Evolutionary conservation across 2,329 filamentous ascomycete genomes (phyloP), one percentile per base, ranked within the genome.

Genomic region (Claviceps pazoutovae): DNA sequence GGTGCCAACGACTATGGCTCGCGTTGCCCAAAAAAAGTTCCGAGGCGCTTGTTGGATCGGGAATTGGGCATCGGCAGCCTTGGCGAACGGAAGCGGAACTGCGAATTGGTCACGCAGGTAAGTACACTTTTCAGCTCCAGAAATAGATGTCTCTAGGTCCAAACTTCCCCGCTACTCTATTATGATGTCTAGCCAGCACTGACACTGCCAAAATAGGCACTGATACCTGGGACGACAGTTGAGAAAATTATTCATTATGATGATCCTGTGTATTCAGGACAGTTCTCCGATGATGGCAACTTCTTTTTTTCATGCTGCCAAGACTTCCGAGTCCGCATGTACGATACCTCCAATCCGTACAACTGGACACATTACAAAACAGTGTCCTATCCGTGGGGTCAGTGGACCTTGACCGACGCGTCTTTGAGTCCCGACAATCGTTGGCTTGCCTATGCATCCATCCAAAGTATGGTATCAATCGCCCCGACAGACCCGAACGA

Each of bases 301-400:
- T 97, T 97, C 71, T 97, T 96, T 71, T 97, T 91, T 64, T 83
- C 85, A 5, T 93, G 86, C 61, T 86, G 85, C 9, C 88, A 96
- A 66, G 90, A 97, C 67, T 95, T 95, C 70, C 85, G 82, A 59
- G 89, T 98, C 9, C 84, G 90, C 50, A 90, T 98, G 87, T 98
- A 97, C 68, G 91, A 97, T 66, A 97, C 93, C 0, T 90, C 87
- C 1, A 95, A 96, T 59, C 89, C 91, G 0, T 95, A 93, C 67
- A 79, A 89, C 57, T 98, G 93, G 93, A 85, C 84, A 64, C 90
- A 95, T 66, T 96, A 96, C 74, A 97, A 91, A 70, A 91, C 86
- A 0, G 87, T 89, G 5, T 71, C 75, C 30, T 95, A 93, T 66
- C 88, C 88, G 1, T 86, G 83, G 57, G 93, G 90, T 2, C 84